Conservation (phyloP, 2,329 filamentous ascomycete genomes). For the Venturia aucupariae region DNA sequence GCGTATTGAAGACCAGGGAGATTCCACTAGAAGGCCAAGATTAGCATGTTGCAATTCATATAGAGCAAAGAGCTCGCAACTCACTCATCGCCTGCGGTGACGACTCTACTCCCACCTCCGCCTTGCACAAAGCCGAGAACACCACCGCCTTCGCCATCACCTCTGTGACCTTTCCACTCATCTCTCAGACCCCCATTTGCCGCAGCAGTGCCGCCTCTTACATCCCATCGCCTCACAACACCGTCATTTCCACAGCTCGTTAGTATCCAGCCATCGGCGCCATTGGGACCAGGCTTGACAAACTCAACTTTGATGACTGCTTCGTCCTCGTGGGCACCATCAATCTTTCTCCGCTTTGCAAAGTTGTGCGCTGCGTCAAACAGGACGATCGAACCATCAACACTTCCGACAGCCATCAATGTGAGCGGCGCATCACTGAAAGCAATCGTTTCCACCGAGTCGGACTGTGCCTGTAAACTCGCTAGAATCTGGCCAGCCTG, state of each 20-base stretch:
- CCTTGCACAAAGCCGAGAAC: constrained; percentile 84
- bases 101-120: constrained; percentile 57
- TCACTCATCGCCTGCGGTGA: constrained; percentile 82
- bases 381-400: constrained; percentile 64
- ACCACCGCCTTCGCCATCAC: constrained; percentile 77
- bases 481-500: constrained; percentile 70
- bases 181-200: constrained; percentile 62
- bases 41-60: not conserved
- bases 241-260: constrained; percentile 91
- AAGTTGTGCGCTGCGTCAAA: constrained; percentile 84
- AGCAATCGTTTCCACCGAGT: constrained; percentile 68
- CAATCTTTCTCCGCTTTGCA: constrained; percentile 72
- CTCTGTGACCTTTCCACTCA: constrained; percentile 85
- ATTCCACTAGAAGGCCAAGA: not conserved
- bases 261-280: constrained; percentile 49
- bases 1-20: constrained; percentile 7
- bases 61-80: constrained; percentile 2
- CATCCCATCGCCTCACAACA: constrained; percentile 82
- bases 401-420: constrained; percentile 53
- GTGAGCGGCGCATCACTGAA: constrained; percentile 53
- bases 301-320: constrained; percentile 93
- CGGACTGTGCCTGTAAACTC: constrained; percentile 66
- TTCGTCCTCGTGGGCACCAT: constrained; percentile 62
- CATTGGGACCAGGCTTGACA: constrained; percentile 40
- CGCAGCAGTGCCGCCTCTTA: constrained; percentile 55